Conservation (phyloP, 305 asterid species). For the Rubia balearica region DNA sequence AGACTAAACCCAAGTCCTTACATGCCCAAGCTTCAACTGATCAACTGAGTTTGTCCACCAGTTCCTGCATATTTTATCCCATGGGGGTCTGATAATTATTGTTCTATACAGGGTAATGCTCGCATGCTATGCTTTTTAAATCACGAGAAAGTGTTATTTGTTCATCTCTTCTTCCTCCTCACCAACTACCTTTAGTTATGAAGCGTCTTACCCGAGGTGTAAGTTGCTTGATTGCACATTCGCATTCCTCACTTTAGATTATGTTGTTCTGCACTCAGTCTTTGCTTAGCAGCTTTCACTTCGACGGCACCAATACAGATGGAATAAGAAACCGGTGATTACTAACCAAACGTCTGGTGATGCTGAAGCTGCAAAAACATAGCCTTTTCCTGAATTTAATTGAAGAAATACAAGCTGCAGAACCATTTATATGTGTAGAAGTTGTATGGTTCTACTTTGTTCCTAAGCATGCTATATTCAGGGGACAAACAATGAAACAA, state of each 20-base stretch:
- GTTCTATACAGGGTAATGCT: not conserved
- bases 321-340: not conserved
- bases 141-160: not conserved
- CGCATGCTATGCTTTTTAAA: not conserved
- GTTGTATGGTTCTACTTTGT: not conserved
- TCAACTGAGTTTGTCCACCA: not conserved
- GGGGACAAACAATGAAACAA: not conserved
- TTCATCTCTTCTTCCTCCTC: too few relatives aligned
- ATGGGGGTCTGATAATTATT: not conserved
- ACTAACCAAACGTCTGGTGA: not conserved
- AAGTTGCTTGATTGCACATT: not conserved
- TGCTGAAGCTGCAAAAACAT: not conserved
- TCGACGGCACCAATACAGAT: not conserved
- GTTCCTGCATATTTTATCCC: not conserved
- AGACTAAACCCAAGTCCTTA: not conserved
- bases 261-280: not conserved
- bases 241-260: not conserved
- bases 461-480: not conserved
- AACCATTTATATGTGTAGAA: not conserved
- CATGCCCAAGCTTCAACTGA: not conserved
- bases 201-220: not conserved
- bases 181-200: not conserved
- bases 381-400: not conserved
- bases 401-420: not conserved
- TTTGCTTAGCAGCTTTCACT: not conserved